Evolutionary conservation across 805 yeast genomes (phyloP), one percentile per base, ranked within the genome.

Genomic region (Lachancea thermotolerans): DNA sequence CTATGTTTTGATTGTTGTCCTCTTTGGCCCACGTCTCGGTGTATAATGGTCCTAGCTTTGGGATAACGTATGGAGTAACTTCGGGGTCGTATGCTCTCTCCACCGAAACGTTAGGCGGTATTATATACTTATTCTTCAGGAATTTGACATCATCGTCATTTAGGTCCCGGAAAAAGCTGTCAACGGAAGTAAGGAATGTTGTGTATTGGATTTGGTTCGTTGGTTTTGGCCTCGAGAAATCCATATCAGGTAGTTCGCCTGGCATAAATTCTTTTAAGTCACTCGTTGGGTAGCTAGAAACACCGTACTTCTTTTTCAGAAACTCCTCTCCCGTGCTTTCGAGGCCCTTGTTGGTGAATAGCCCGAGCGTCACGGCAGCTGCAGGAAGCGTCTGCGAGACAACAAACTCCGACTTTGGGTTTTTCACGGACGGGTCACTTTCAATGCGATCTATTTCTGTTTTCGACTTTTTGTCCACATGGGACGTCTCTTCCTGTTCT

Each of bases 191-290:
- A 52, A 86, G 84, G 60, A 86, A 93, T 0, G 99, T 90, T 10
- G 85, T 73, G 60, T 85, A 89, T 58, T 89, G 96, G 14, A 91
- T 93, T 67, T 93, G 99, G 63, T 88, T 91, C 2, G 88, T 66
- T 15, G 90, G 90, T 57, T 90, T 91, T 11, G 82, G 78, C 50
- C 80, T 79, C 4, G 96, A 82, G 46, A 86, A 88, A 64, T 93
- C 98, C 45, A 74, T 75, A 61, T 85, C 81, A 10, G 99, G 99
- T 21, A 89, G 81, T 31, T 73, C 78, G 2, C 99, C 99, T 0
- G 99, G 96, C 28, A 93, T 69, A 49, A 84, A 64, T 45, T 80
- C 83, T 52, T 78, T 72, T 37, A 93, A 68, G 58, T 90, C 95
- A 34, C 72, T 72, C 29, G 81, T 77, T 0, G 99, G 99, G 60